Evolutionary conservation across 1,284 basidiomycete species (phyloP), one percentile per base, ranked within the genome.

Genomic region (Boletus mariae): DNA sequence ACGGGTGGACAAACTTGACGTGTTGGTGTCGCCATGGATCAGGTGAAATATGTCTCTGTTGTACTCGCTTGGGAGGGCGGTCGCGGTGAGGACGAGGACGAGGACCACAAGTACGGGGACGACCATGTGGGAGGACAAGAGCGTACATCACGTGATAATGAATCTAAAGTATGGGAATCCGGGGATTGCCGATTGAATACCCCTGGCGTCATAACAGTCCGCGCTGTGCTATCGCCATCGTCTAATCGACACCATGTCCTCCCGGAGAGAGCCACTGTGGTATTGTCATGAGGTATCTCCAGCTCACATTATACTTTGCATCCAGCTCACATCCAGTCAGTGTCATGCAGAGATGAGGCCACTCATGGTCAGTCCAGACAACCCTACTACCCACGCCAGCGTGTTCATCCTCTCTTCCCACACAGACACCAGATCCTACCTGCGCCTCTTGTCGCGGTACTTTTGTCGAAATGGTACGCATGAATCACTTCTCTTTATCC

Each of bases 261-360:
- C 80, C 15, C 20, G 20, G 20, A 73, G 84, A 69, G 84, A 87
- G 58, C 81, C 85, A 8, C 66, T 88, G 63, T 91, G 89, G 88
- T 91, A 75, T 63, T 91, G 88, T 57, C 85, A 91, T 66, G 76
- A 89, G 73, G 87, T 85, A 43, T 17, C 75, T 70, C 7, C 45
- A n/a, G 2, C 25, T n/a, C 20, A 20, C 26, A 28, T 31, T 32
- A n/a, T 52, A 0, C 8, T 29, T 29, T 8, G 0, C 0, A 44
- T 57, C 45, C 13, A 2, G 34, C 63, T 55, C 9, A 56, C 54
- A 57, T 53, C 32, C 49, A 52, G 2, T 12, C 63, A 89, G 89
- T 91, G 89, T 63, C 77, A 83, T 67, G 79, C 84, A 54, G 89
- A 91, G 71, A 91, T 88, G 85, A 72, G 81, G 49, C 88, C 89